Conservation (phyloP, 2,329 filamentous ascomycete genomes). For the Paracoccidioides brasiliensis region DNA sequence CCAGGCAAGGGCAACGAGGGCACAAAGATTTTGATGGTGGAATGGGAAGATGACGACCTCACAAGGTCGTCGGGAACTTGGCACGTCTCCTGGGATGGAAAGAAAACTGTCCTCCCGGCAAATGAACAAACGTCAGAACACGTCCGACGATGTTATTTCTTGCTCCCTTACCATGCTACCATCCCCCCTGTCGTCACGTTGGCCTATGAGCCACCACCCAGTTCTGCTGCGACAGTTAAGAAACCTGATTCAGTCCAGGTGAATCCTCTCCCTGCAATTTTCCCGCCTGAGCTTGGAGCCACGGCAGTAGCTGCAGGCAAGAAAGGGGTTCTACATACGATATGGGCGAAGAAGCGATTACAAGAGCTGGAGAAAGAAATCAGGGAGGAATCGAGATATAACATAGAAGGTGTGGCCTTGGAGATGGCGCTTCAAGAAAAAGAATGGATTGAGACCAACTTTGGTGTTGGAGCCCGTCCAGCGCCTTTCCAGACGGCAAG, state of each 20-base stretch:
- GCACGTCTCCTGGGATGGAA: constrained; percentile 75
- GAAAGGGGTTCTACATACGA: constrained; percentile 73
- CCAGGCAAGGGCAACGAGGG: constrained; percentile 63
- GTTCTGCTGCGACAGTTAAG: constrained; percentile 22
- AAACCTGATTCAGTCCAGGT: constrained; percentile 43
- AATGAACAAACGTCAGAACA: constrained; percentile 43
- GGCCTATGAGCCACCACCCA: constrained; percentile 37
- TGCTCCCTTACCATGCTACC: constrained; percentile 58
- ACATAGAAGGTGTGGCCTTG: constrained; percentile 68
- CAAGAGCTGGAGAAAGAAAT: constrained; percentile 67
- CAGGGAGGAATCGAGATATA: constrained; percentile 54
- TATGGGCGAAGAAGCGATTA: constrained; percentile 77
- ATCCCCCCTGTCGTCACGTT: constrained; percentile 64
- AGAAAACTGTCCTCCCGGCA: constrained; percentile 56
- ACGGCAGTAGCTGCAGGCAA: constrained; percentile 54
- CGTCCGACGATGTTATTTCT: constrained; percentile 60
- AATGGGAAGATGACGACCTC: constrained; percentile 59
- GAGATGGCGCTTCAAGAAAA: constrained; percentile 75
- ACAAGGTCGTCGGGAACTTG: constrained; percentile 45
- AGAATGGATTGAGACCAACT: constrained; percentile 73
- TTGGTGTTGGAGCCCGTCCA: constrained; percentile 44
- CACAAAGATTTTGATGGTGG: constrained; percentile 85
- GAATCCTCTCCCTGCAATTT: constrained; percentile 77
- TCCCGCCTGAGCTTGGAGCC: constrained; percentile 59
- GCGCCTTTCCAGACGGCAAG: constrained; percentile 21